Evolutionary conservation across 1,284 basidiomycete species (phyloP), one percentile per base, ranked within the genome.

Genomic region (Ceratorhiza oryzae-sativae): DNA sequence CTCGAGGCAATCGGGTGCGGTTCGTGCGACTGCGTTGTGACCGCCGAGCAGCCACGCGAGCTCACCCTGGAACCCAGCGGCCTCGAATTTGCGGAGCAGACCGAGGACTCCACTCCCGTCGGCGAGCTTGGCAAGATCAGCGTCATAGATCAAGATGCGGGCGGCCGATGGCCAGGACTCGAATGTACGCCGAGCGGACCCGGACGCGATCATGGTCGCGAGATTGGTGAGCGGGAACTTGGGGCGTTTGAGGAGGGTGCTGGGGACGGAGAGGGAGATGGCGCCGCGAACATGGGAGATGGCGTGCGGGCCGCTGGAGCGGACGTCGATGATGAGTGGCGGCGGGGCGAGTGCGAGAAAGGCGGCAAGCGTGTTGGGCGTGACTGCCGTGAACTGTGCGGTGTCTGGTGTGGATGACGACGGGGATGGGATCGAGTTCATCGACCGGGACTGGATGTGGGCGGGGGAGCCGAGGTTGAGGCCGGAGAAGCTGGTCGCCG

Each of bases 221-320:
- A 97, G 85, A 53, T 89, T 89, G 39, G 87, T 83, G 9, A 95
- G 85, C 30, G 90, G 89, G 81, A 94, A 96, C 5, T 88, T 84
- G 0, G 93, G 93, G 0, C 95, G 89, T 74, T 94, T 94, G 77
- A 99, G 90, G 30, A 98, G 88, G 0, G 96, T 98, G 3, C 95
- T 95, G 0, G 96, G 96, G 3, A 97, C 92, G 56, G 93, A 94
- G 72, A 98, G 86, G 49, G 94, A 94, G 74, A 97, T 84, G n/a
- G 95, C 90, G 49, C 82, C 77, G 34, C 85, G 85, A 34, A 96
- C 76, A 62, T 94, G 90, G 12, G 88, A 89, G 15, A 84, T 79
- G 0, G 86, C 80, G 78, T 88, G 91, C 5, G 90, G 86, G 12
- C 89, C 90, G 79, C 93, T 91, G 0, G 95, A 89, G 0, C 96